Percentiles rank a stretch among this genome's conserved stretches.
phyloP scores from a whole-genome alignment of 2,329 filamentous ascomycete species.

The Clarireedia homoeocarpa region DNA sequence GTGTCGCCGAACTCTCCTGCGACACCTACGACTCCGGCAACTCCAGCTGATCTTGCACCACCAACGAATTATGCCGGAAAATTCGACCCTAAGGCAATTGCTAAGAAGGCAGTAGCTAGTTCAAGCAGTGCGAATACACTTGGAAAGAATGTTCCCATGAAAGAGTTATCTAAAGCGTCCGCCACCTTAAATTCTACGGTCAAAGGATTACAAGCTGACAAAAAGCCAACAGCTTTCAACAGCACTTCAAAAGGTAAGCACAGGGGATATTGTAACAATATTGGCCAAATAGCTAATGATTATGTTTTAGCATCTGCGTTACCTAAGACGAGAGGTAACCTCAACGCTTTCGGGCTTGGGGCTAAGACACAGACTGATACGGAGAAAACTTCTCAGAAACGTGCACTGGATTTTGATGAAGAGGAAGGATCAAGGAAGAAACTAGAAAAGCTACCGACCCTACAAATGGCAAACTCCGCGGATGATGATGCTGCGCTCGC shows the following conservation, averaged over 20 bases:
- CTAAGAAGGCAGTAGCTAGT: constrained; percentile 63
- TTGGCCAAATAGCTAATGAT: constrained; percentile 11
- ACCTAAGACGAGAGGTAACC: constrained; percentile 62
- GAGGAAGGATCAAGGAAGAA: constrained; percentile 83
- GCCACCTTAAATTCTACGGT: constrained; percentile 34
- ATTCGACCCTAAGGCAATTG: constrained; percentile 80
- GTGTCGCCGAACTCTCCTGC: constrained; percentile 46
- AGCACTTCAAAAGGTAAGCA: constrained; percentile 33
- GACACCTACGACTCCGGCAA: constrained; percentile 31
- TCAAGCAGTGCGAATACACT: constrained; percentile 47
- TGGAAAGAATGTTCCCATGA: constrained; percentile 46
- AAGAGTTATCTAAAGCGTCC: constrained; percentile 37
- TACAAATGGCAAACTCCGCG: constrained; percentile 57
- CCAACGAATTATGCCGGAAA: constrained; percentile 63
- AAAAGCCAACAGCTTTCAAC: constrained; percentile 33
- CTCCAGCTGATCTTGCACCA: constrained; percentile 42
- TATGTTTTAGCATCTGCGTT: constrained; percentile 38
- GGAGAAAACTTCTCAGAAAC: constrained; percentile 61
- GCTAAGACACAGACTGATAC: constrained; percentile 56
- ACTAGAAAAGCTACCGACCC: constrained; percentile 79
- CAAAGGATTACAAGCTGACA: constrained; percentile 36
- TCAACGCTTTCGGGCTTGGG: constrained; percentile 76
- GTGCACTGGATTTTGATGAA: constrained; percentile 77
- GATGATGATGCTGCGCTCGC: constrained; percentile 43
- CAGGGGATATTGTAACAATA: background rate